Evolutionary conservation across 805 yeast genomes (phyloP).

Genomic region (Danielia oregonensis): DNA sequence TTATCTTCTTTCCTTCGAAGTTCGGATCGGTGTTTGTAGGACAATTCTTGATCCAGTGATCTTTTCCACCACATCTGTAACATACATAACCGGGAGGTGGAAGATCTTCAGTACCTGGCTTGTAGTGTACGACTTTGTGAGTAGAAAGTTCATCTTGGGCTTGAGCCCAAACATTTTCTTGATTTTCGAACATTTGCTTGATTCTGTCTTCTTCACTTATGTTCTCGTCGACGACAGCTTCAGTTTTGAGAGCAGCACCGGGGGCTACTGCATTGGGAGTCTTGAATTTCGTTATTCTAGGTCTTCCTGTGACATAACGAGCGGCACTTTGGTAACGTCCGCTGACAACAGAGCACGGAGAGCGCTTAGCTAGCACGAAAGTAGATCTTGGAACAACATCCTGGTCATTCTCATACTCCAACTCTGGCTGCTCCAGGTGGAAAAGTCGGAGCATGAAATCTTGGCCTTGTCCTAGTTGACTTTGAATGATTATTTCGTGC

Average conservation of each 20-base stretch:
- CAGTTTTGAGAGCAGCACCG: conserved; percentile 16
- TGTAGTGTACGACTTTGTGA: conserved; percentile 70
- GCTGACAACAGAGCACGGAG: conserved; percentile 50
- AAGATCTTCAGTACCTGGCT: conserved; percentile 56
- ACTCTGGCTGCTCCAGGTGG: conserved; percentile 50
- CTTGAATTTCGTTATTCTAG: conserved; percentile 43
- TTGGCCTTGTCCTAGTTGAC: conserved; percentile 76
- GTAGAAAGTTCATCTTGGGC: conserved; percentile 89
- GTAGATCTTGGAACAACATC: conserved; percentile 88
- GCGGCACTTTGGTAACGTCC: conserved; percentile 38
- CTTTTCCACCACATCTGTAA: conserved; percentile 90
- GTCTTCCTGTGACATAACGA: conserved; percentile 71
- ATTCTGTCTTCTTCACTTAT: conserved; percentile 83
- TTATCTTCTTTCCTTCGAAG: conserved; percentile 88
- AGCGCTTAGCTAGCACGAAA: conserved; percentile 73
- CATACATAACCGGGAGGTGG: conserved; percentile 98
- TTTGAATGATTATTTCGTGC: conserved; percentile 79
- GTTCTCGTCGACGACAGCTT: conserved; percentile 35
- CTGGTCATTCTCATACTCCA: conserved; percentile 84
- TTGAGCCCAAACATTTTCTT: conserved; percentile 91
- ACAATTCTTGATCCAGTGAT: conserved; percentile 93
- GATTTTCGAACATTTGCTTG: conserved; percentile 86
- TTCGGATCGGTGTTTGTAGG: conserved; percentile 91
- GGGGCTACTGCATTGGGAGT: conserved; percentile 25
- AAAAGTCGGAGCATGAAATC: conserved; percentile 76